Evolutionary conservation across 176 grass and related monocot genomes (phyloP), one percentile per base, ranked within the genome.

Genomic region (Phoenix dactylifera): DNA sequence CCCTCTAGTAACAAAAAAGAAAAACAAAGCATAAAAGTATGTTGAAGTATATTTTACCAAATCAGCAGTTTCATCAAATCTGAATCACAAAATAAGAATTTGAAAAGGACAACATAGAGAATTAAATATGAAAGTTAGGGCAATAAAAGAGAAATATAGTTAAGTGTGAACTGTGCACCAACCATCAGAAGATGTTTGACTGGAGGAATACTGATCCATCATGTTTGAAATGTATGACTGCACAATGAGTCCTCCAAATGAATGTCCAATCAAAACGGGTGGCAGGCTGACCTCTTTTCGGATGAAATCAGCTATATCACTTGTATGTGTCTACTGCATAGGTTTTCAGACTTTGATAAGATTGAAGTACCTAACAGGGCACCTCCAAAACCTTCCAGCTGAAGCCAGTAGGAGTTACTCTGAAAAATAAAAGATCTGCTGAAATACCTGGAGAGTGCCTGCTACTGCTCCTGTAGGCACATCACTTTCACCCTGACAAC

Each of bases 191-290:
- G 48, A 48, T 65, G 56, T 23, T 18, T 3, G 32, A 68, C 76
- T 16, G 62, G 57, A 66, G 24, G 52, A 56, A 59, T 5, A 74
- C n/a, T 57, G 57, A 80, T 78, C 75, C 65, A 61, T 65, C 73
- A 78, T 73, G 18, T 78, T 77, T 71, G 90, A 90, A 49, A 84
- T 77, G 79, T 90, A 95, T 19, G 84, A 82, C 56, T 90, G 90
- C 62, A 95, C 86, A 64, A 95, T 89, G 69, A 95, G 83, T 44
- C 90, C 86, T 73, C 90, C 86, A 66, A 95, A 95, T 50, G 90
- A 95, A 82, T 95, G 86, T 24, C 90, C 90, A 74, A 95, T 82
- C 28, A 95, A 68, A 76, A 95, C 39, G 28, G 90, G 86, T 53
- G 71, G 71, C 4, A 16, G 58, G 55, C 57, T 50, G 22, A 89